A percentile compares a stretch with the other conserved stretches of the same genome.
Evolutionary conservation across 257 asterid species (phyloP).

Genomic region (Lantana camara): DNA sequence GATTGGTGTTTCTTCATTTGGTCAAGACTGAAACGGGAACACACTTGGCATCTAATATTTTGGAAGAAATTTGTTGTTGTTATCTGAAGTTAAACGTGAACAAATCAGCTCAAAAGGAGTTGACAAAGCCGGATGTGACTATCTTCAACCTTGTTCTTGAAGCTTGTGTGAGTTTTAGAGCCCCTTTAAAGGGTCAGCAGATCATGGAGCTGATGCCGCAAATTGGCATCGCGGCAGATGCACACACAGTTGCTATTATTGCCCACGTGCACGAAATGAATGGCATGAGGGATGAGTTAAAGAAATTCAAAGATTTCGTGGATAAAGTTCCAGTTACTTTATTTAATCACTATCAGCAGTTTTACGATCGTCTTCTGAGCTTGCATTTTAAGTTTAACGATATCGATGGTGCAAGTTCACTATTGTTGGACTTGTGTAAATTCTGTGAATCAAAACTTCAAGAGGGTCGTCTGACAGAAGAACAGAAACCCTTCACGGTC

Average conservation of each 20-base stretch:
- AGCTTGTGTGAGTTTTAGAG: slow-evolving; percentile 69
- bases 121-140: slow-evolving; percentile 51
- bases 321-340: slow-evolving; percentile 46
- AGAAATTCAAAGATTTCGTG: slow-evolving; percentile 57
- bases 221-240: slow-evolving; percentile 68
- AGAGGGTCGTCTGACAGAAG: slow-evolving; percentile 30
- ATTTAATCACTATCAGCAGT: slow-evolving; percentile 53
- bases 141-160: slow-evolving; percentile 83
- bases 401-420: slow-evolving; percentile 69
- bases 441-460: slow-evolving; percentile 21
- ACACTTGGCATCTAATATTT: slow-evolving; percentile 63
- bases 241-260: slow-evolving; percentile 61
- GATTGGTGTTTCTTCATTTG: slow-evolving; percentile 64
- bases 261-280: slow-evolving; percentile 74
- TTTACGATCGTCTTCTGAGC: slow-evolving; percentile 67
- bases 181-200: slow-evolving; percentile 63
- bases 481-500: slow-evolving; percentile 39
- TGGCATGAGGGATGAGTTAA: slow-evolving; percentile 70
- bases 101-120: slow-evolving; percentile 40
- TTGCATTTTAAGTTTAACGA: slow-evolving; percentile 79
- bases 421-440: slow-evolving; percentile 49
- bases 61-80: slow-evolving; percentile 56
- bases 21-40: slow-evolving; percentile 65
- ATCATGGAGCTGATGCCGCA: slow-evolving; percentile 78
- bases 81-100: slow-evolving; percentile 31